Base-by-base conservation (phyloP, 1,284 basidiomycete species). In the Leucoagaricus sp. region DNA sequence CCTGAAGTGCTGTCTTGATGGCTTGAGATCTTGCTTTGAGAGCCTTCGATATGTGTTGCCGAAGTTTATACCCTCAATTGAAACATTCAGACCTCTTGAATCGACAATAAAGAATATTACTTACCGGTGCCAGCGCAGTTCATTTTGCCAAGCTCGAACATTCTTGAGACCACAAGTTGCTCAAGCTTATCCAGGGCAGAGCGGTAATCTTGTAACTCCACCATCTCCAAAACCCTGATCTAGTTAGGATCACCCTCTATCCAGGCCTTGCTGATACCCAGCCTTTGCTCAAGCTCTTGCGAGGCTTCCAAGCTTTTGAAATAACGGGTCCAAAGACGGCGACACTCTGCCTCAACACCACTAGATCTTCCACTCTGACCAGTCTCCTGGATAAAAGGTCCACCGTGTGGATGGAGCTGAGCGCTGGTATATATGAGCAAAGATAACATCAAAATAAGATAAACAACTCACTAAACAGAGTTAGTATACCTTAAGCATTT, bases 51-150 rank as follows among this genome's bases (percentile, higher is more conserved):
- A 68, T 66, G 23, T 67, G 63, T 19, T 62, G 60, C 1, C 60
- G 34, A 6, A 67, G 48, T 36, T 65, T 65, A 31, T 69, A 69
- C 1, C 67, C 67, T 66, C 12, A 7, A 19, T 10, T 19, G 8
- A 17, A 23, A 17, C 5, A 44, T 33, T 33, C 12, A 33, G 12
- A 6, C 12, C 31, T 33, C 6, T 33, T 21, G 17, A 28, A 13
- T 3, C 5, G 15, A 3, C 13, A 9, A 12, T 26, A 26, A 15
- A n/a, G 15, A 15, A 40, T 5, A 6, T 45, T 8, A n/a, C 36
- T 38, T 19, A 15, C 19, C 12, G 9, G 23, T 33, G 23, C 21
- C 28, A 49, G 28, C 6, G 13, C 36, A n/a, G 9, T 46, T 48
- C 10, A 53, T 41, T n/a, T 51, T 28, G 5, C 31, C 28, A 3